Base-by-base conservation (phyloP, 108 stramenopile species). In the Craspedostauros australis region DNA sequence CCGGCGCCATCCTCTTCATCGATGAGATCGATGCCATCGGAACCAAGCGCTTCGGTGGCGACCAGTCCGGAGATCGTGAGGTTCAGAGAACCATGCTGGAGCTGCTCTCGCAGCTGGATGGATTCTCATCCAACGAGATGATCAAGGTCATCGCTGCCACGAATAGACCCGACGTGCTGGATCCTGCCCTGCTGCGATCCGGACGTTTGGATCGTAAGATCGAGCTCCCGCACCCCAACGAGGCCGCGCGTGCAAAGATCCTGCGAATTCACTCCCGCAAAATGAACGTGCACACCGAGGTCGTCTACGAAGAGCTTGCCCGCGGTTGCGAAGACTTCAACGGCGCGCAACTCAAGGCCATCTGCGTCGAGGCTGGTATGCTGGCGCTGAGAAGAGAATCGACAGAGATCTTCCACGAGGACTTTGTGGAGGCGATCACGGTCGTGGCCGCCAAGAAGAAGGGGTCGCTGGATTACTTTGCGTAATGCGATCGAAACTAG, bases 91-190 rank as follows among this genome's bases (percentile, higher is more conserved):
- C 98, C 58, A 99, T 99, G 98, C 77, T 99, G 39, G 98, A 99
- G 70, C 85, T 99, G 18, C 80, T 99, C 46, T 93, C 84, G 75
- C 98, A 99, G 77, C 70, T 99, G 43, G 98, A 98, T 66, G 98
- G 98, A 12, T 99, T 99, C 70, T 70, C 72, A 28, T 83, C 82
- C 39, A 96, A 98, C 59, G 96, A 97, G 48, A 98, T 95, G 81
- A 96, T 99, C 76, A 99, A 99, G 87, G 98, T 97, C 43, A 98
- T 99, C 56, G 98, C 96, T n/a, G 98, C 98, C 8, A 99, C 98
- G 5, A 77, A 82, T 60, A 70, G 99, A 36, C 98, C 96, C 4
- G 99, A 99, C 70, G 95, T 97, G 1, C 64, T 99, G 48, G 99
- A 99, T 70, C 97, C 97, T 0, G 99, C 99, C 2, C 73, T 99